Percentiles rank a stretch among this genome's conserved stretches.
Conservation (phyloP, 2,329 filamentous ascomycete genomes). For the Dichotomopilus funicola region DNA sequence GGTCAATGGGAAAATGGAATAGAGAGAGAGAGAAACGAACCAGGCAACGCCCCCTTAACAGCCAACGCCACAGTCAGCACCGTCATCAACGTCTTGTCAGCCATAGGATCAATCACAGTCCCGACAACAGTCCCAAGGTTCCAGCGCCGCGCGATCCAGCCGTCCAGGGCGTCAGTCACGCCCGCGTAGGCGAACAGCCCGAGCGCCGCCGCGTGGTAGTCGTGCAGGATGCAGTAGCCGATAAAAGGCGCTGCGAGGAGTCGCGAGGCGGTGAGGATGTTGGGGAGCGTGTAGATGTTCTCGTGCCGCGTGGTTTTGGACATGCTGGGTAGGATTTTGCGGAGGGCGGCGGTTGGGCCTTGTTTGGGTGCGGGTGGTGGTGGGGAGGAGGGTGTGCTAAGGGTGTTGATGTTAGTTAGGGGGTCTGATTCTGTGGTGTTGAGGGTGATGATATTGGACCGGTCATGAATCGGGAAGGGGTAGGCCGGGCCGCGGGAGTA, state of each 20-base stretch:
- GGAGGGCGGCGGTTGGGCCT: slow-evolving; percentile 16
- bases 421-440: neutral
- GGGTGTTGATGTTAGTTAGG: neutral
- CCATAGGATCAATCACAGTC: slow-evolving; percentile 92
- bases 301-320: slow-evolving; percentile 52
- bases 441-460: neutral
- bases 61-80: slow-evolving; percentile 80
- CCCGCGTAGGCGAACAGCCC: slow-evolving; percentile 88
- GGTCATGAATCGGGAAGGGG: neutral
- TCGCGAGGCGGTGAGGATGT: slow-evolving; percentile 82
- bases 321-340: slow-evolving; percentile 27
- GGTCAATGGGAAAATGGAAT: neutral
- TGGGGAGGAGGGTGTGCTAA: neutral
- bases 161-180: slow-evolving; percentile 85
- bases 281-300: slow-evolving; percentile 96
- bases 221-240: slow-evolving; percentile 81
- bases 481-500: neutral
- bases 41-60: slow-evolving; percentile 71
- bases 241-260: slow-evolving; percentile 76
- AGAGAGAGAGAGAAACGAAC: slow-evolving; percentile 40
- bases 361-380: neutral
- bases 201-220: slow-evolving; percentile 71
- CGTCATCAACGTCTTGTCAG: slow-evolving; percentile 95
- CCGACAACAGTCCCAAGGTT: slow-evolving; percentile 89
- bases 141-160: slow-evolving; percentile 85